A percentile compares a stretch with the other conserved stretches of the same genome.
phyloP scores from a whole-genome alignment of 352 stramenopile genomes.

The Thraustochytrium sp. region DNA sequence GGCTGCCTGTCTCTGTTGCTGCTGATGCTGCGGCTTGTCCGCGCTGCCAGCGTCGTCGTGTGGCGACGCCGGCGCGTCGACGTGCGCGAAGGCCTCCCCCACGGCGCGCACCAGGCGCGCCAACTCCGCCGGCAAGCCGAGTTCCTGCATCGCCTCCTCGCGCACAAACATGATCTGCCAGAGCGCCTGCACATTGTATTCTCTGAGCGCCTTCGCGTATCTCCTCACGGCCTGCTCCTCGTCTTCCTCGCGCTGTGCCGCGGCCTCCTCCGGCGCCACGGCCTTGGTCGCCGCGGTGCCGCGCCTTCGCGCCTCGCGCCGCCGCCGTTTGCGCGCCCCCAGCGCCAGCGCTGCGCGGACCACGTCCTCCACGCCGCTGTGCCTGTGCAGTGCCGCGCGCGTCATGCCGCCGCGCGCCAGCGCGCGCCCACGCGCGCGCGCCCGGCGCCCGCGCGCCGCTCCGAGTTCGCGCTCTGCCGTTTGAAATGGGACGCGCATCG shows the following conservation, averaged over 20 bases:
- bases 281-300: not conserved
- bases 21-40: not conserved
- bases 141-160: not conserved
- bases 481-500: too few relatives aligned
- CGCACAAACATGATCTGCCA: not conserved
- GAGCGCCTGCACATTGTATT: not conserved
- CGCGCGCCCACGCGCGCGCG: too few relatives aligned
- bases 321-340: not conserved
- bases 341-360: not conserved
- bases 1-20: not conserved
- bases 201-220: not conserved
- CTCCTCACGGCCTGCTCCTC: not conserved
- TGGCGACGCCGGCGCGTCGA: not conserved
- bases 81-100: not conserved
- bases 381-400: not conserved
- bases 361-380: not conserved
- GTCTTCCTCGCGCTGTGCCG: not conserved
- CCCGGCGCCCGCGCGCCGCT: too few relatives aligned
- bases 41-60: not conserved
- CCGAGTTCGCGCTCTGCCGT: too few relatives aligned
- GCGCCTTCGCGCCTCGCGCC: not conserved
- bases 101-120: not conserved
- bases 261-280: not conserved
- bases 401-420: not conserved
- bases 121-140: not conserved